Conservation (phyloP, 2,329 filamentous ascomycete species). For the Cyphellophora europaea region DNA sequence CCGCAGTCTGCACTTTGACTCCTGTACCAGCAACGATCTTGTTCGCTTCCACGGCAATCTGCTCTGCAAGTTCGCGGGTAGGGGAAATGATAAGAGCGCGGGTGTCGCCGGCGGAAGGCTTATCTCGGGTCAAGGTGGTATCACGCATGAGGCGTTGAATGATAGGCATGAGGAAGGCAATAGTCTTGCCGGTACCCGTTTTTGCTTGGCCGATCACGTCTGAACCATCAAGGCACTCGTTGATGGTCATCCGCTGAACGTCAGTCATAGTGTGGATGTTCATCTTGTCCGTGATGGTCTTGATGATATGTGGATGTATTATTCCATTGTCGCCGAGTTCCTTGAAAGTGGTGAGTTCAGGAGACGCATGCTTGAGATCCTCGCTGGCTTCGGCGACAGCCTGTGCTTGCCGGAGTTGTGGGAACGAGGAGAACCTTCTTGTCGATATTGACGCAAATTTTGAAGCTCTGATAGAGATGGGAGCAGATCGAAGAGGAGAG, state of each 20-base stretch:
- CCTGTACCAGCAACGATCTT: constrained; percentile 58
- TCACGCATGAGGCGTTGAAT: constrained; percentile 35
- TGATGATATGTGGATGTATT: constrained; percentile 57
- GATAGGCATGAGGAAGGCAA: constrained; percentile 39
- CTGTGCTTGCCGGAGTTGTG: constrained; percentile 16
- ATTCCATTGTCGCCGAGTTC: constrained; percentile 28
- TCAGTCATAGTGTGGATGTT: constrained; percentile 80
- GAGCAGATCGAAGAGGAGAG: neutral
- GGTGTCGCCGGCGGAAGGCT: constrained; percentile 9
- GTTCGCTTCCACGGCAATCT: constrained; percentile 32
- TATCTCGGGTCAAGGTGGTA: constrained; percentile 22
- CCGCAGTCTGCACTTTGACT: constrained; percentile 65
- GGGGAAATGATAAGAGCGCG: constrained; percentile 29
- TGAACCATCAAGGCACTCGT: constrained; percentile 64
- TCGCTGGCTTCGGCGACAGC: constrained; percentile 17
- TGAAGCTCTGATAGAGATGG: neutral
- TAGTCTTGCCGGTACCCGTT: constrained; percentile 42
- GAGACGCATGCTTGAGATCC: constrained; percentile 9
- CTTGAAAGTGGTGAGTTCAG: constrained; percentile 27
- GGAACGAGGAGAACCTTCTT: constrained; percentile 8
- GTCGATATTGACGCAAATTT: neutral
- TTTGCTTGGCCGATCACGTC: constrained; percentile 57
- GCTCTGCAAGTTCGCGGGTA: constrained; percentile 39
- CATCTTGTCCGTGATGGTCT: constrained; percentile 63
- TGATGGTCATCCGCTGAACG: constrained; percentile 78